phyloP scores from a whole-genome alignment of 1,284 basidiomycete genomes.

The Trichosporon sp. region DNA sequence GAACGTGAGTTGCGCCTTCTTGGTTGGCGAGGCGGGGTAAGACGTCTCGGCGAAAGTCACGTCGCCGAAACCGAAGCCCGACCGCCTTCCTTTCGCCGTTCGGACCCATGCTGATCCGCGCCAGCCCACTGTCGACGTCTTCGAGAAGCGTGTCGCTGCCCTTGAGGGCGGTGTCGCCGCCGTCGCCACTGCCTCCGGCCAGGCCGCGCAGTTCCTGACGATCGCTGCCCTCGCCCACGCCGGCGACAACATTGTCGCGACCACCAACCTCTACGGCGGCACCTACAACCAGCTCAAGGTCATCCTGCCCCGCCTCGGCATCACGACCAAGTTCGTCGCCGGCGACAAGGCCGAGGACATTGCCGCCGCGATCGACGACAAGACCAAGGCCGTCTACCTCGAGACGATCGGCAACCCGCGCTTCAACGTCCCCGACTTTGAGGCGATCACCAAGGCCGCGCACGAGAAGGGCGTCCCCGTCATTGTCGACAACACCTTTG shows the following conservation, averaged over 20 bases:
- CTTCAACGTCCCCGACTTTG: constrained; percentile 68
- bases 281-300: constrained; percentile 87
- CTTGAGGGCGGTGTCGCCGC: constrained; percentile 78
- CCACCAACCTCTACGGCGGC: constrained; percentile 65
- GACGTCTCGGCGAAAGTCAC: neutral
- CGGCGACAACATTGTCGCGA: constrained; percentile 79
- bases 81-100: too few species aligned
- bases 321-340: constrained; percentile 70
- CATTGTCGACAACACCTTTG: constrained; percentile 84
- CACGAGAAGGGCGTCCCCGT: constrained; percentile 18
- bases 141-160: constrained; percentile 77
- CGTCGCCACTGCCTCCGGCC: constrained; percentile 71
- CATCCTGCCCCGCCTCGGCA: constrained; percentile 51
- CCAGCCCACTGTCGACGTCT: constrained; percentile 71
- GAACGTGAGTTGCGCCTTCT: constrained; percentile 50
- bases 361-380: constrained; percentile 60
- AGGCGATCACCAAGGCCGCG: constrained; percentile 64
- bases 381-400: constrained; percentile 62
- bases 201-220: constrained; percentile 76
- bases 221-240: constrained; percentile 60
- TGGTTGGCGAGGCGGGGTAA: neutral
- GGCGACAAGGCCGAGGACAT: constrained; percentile 62
- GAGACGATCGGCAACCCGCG: constrained; percentile 84
- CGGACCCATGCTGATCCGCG: neutral
- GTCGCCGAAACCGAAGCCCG: neutral